Percentiles rank a stretch among this genome's conserved stretches.
These are phyloP conservation scores for Lentinula sp. DNA, from an alignment of 768 basidiomycete genomes.

Conservation along the genomic window DNA sequence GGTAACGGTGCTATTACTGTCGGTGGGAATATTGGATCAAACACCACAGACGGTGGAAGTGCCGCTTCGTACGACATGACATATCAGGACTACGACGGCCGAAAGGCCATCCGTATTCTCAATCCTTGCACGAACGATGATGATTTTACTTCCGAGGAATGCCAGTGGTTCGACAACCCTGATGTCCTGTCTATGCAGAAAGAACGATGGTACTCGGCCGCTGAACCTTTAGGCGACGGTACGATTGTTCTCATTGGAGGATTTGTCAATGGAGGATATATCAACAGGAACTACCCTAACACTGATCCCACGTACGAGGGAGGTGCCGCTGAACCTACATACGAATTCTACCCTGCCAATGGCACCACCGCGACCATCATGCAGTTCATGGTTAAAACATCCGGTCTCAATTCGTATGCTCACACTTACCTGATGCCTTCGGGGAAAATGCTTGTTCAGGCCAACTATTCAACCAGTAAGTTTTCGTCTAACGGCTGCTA, in stretches of 20 bases:
- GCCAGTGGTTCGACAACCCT: conserved; percentile 72
- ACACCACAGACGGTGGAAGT: conserved; percentile 36
- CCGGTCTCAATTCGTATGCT: conserved; percentile 74
- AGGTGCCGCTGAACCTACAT: conserved; percentile 75
- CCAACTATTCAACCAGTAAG: conserved; percentile 72
- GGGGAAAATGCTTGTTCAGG: conserved; percentile 77
- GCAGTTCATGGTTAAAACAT: conserved; percentile 65
- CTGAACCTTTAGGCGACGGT: conserved; percentile 73
- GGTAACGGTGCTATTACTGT: conserved; percentile 73
- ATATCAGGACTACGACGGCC: conserved; percentile 80
- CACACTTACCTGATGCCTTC: conserved; percentile 72
- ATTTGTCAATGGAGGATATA: conserved; percentile 71
- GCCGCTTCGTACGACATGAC: conserved; percentile 53
- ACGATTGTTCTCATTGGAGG: conserved; percentile 77
- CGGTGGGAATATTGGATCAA: conserved; percentile 53
- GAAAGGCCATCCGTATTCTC: conserved; percentile 73
- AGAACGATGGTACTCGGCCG: conserved; percentile 74
- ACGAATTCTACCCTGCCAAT: conserved; percentile 74
- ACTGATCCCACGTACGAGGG: conserved; percentile 55
- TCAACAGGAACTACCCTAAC: conserved; percentile 72
- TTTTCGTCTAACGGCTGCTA: conserved; percentile 10
- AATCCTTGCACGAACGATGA: conserved; percentile 58
- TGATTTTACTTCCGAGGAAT: conserved; percentile 42
- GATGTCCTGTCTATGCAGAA: conserved; percentile 59
- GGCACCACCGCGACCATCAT: conserved; percentile 42